Evolutionary conservation across 1,139 yeast genomes (phyloP), one percentile per base, ranked within the genome.

Genomic region (Yamadazyma triangularis): DNA sequence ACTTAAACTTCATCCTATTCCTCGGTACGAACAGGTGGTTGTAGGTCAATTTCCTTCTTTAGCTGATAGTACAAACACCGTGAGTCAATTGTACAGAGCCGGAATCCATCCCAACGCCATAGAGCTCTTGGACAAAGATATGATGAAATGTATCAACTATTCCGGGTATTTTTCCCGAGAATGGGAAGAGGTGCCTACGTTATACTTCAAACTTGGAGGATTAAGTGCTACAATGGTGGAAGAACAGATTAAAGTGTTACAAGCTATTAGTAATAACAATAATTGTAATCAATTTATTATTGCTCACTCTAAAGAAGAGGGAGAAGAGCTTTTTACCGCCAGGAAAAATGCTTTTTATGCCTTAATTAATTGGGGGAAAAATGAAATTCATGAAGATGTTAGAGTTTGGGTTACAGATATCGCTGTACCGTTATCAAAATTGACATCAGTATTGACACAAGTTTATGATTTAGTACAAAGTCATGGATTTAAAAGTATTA

Each of bases 401-500:
- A 42, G 64, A 23, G 46, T 67, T n/a, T 66, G 73, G 73, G 71
- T 66, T 3, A 65, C 73, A 0, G 73, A 67, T 40, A 87, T 86
- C 14, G 94, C 95, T 1, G 95, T 86, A 3, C 95, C 95, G n/a
- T 66, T 87, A 33, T 81, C 93, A 0, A 71, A 66, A 42, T 64
- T 86, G 27, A 73, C 88, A 2, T 61, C 69, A 3, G 79, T 83
- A 4, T 65, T 86, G 26, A 64, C 65, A 27, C 66, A 70, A 30
- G 75, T 88, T 5, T 70, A 81, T 45, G 51, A 60, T 15, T 75
- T 82, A 40, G 72, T 85, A 45, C 68, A 62, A 21, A 48, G 59
- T 3, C 71, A 82, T 2, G 86, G 87, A 0, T 53, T 68, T 53
- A 47, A 66, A 40, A 75, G 73, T 34, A 77, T 77, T 13, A 70